phyloP scores from a whole-genome alignment of 345 rosid species.

The Combretum micranthum region DNA sequence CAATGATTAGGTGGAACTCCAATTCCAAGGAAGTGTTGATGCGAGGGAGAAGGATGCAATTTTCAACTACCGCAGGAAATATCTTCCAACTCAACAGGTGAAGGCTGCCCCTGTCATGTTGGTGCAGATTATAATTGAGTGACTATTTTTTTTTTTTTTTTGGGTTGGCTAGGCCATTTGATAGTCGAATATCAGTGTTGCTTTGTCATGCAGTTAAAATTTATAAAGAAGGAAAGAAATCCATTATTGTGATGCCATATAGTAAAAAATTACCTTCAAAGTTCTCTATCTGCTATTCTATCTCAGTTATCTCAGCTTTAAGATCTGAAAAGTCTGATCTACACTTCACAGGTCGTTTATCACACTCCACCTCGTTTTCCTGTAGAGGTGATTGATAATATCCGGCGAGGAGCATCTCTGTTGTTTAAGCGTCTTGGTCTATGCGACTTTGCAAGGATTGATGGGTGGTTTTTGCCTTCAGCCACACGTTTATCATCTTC shows the following conservation, averaged over 20 bases:
- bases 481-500: conserved; percentile 31
- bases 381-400: conserved; percentile 50
- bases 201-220: background rate
- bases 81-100: conserved; percentile 97
- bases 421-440: conserved; percentile 68
- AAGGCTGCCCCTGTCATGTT: background rate
- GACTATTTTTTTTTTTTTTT: no score
- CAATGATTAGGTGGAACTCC: conserved; percentile 78
- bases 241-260: background rate
- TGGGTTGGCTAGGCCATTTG: no score
- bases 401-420: conserved; percentile 77
- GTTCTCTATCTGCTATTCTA: background rate
- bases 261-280: background rate
- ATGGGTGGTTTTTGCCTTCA: conserved; percentile 92
- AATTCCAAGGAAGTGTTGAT: conserved; percentile 54
- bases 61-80: conserved; percentile 87
- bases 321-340: conserved; percentile 4
- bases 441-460: conserved; percentile 87
- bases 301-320: background rate
- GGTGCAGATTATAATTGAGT: no score
- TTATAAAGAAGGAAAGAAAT: conserved; percentile 4
- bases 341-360: conserved; percentile 67
- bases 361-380: conserved; percentile 97
- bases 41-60: conserved; percentile 60
- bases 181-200: no score